Conservation (phyloP, 108 stramenopile species). For the Skeletonema grethae region DNA sequence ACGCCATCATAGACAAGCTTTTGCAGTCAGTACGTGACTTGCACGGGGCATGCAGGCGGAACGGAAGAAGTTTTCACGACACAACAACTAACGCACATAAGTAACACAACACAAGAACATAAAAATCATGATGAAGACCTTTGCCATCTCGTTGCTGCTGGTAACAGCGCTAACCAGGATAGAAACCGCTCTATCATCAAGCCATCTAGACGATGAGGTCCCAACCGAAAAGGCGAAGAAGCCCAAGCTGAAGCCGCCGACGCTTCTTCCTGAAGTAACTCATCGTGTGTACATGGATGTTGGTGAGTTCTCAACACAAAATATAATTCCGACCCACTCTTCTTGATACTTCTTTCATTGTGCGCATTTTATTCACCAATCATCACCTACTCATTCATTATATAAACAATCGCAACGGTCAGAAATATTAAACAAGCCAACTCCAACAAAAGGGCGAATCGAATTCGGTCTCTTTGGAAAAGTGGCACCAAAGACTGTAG, state of each 20-base stretch:
- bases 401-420: background rate
- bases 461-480: constrained; percentile 92
- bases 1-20: too few relatives aligned
- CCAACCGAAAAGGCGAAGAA: constrained; percentile 67
- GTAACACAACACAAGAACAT: too few relatives aligned
- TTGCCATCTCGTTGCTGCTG: constrained; percentile 2
- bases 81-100: too few relatives aligned
- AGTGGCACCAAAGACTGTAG: constrained; percentile 86
- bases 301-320: constrained; percentile 24
- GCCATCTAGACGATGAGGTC: constrained; percentile 36
- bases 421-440: constrained; percentile 39
- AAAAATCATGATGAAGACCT: background rate
- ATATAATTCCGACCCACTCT: background rate
- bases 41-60: too few relatives aligned
- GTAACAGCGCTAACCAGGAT: constrained; percentile 1
- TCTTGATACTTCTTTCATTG: constrained; percentile 5
- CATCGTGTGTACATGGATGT: constrained; percentile 77
- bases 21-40: too few relatives aligned
- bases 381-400: background rate
- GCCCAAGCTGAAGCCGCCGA: constrained; percentile 77
- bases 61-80: too few relatives aligned
- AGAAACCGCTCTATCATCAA: background rate
- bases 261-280: constrained; percentile 79
- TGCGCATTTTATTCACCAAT: background rate
- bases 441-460: constrained; percentile 55